Conservation (phyloP, 1,284 basidiomycete genomes). For the Fomitopsis palustris region DNA sequence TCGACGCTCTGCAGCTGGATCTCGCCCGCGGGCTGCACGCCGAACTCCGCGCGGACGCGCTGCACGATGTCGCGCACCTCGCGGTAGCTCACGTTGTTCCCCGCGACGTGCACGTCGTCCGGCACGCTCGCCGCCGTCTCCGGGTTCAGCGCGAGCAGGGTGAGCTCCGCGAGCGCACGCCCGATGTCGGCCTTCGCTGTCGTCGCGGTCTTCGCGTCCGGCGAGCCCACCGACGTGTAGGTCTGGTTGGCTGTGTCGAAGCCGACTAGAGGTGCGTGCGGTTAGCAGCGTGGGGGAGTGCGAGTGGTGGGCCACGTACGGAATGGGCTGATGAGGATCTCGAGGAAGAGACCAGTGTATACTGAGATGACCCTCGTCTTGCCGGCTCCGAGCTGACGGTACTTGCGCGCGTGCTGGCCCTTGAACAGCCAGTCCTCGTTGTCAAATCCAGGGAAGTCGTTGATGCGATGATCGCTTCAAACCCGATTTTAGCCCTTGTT, state of each 20-base stretch:
- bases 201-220: slow-evolving; percentile 14
- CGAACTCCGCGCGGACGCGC: slow-evolving; percentile 9
- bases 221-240: slow-evolving; percentile 21
- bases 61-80: slow-evolving; percentile 18
- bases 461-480: slow-evolving; percentile 26
- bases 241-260: slow-evolving; percentile 21
- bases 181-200: slow-evolving; percentile 25
- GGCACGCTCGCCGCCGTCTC: slow-evolving; percentile 18
- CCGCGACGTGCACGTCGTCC: slow-evolving; percentile 22
- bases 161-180: slow-evolving; percentile 23
- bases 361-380: slow-evolving; percentile 25
- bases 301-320: slow-evolving; percentile 3
- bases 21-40: slow-evolving; percentile 9
- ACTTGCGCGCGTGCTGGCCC: slow-evolving; percentile 15
- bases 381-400: slow-evolving; percentile 16
- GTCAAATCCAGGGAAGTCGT: slow-evolving; percentile 26
- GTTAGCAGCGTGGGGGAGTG: neutral
- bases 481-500: too few species aligned
- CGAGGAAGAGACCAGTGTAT: slow-evolving; percentile 25
- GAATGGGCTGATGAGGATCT: slow-evolving; percentile 9
- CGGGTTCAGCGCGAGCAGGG: slow-evolving; percentile 22
- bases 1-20: slow-evolving; percentile 17
- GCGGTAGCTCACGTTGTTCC: slow-evolving; percentile 13
- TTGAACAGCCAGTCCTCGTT: slow-evolving; percentile 23
- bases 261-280: slow-evolving; percentile 18